A percentile compares a stretch with the other conserved stretches of the same genome.
These are phyloP conservation scores for Monosporascus sp. DNA, from an alignment of 2,329 filamentous ascomycete species.

Conservation along the genomic window DNA sequence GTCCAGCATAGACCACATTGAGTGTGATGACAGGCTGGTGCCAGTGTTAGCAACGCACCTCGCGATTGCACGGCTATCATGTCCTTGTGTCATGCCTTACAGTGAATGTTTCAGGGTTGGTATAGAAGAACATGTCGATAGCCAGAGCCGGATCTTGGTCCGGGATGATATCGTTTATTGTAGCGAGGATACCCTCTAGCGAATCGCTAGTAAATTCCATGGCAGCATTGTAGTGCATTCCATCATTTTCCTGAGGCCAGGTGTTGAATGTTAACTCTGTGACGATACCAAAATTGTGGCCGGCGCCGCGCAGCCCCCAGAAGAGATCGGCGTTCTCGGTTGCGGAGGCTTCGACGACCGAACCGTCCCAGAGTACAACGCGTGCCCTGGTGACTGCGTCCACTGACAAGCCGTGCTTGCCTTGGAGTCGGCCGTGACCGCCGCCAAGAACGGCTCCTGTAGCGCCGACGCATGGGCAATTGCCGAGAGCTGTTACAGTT, in stretches of 20 bases:
- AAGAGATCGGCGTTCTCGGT: constrained; percentile 32
- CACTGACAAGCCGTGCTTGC: constrained; percentile 34
- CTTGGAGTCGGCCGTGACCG: constrained; percentile 38
- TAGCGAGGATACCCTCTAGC: constrained; percentile 2
- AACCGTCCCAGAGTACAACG: constrained; percentile 35
- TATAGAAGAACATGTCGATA: constrained; percentile 4
- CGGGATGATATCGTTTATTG: constrained; percentile 6
- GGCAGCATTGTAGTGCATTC: constrained; percentile 6
- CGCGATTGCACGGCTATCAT: background rate
- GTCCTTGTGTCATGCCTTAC: background rate
- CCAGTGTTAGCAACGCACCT: background rate
- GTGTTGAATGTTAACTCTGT: constrained; percentile 4
- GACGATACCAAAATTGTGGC: constrained; percentile 38
- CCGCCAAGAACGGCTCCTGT: constrained; percentile 32
- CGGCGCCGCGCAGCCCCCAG: constrained; percentile 41
- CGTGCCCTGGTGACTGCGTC: constrained; percentile 36
- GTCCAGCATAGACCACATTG: constrained; percentile 6
- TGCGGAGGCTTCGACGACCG: constrained; percentile 22
- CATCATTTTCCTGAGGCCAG: constrained; percentile 5
- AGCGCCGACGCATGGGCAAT: constrained; percentile 5
- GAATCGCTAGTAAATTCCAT: constrained; percentile 8
- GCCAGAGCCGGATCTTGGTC: constrained; percentile 5
- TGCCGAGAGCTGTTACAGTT: background rate
- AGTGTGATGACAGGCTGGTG: constrained; percentile 2
- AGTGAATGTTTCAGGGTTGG: background rate